phyloP scores from a whole-genome alignment of 2,329 filamentous ascomycete genomes.

The Colletotrichum musae region DNA sequence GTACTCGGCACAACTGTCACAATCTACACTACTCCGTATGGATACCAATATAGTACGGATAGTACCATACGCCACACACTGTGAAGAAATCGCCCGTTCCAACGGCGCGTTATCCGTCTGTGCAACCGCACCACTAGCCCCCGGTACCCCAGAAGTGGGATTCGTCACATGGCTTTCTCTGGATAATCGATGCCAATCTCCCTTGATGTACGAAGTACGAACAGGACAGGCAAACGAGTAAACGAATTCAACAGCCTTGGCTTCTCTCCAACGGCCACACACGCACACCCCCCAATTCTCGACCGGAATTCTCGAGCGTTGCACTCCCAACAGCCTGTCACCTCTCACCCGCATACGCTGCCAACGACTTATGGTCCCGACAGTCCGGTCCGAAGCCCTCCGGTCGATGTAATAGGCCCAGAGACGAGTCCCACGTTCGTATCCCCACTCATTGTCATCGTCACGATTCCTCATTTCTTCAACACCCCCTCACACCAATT shows the following conservation, averaged over 20 bases:
- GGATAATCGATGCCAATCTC: background rate
- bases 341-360: conserved; percentile 5
- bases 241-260: conserved; percentile 5
- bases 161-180: conserved; percentile 5
- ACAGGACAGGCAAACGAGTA: conserved; percentile 23
- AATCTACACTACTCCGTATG: background rate
- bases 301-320: background rate
- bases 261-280: background rate
- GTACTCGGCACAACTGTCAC: background rate
- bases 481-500: conserved; percentile 16
- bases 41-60: no score
- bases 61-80: conserved; percentile 10
- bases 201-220: background rate
- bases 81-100: conserved; percentile 7
- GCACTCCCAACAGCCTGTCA: conserved; percentile 13
- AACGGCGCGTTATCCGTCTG: conserved; percentile 2
- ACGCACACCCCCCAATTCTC: background rate
- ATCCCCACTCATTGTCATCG: background rate
- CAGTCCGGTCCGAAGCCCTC: conserved; percentile 17
- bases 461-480: conserved; percentile 32
- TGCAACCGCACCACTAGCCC: conserved; percentile 1
- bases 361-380: conserved; percentile 23
- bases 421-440: background rate
- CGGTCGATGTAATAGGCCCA: conserved; percentile 1
- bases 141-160: background rate